Conservation (phyloP, 352 stramenopile species). For the Globisporangium camurandrum region DNA sequence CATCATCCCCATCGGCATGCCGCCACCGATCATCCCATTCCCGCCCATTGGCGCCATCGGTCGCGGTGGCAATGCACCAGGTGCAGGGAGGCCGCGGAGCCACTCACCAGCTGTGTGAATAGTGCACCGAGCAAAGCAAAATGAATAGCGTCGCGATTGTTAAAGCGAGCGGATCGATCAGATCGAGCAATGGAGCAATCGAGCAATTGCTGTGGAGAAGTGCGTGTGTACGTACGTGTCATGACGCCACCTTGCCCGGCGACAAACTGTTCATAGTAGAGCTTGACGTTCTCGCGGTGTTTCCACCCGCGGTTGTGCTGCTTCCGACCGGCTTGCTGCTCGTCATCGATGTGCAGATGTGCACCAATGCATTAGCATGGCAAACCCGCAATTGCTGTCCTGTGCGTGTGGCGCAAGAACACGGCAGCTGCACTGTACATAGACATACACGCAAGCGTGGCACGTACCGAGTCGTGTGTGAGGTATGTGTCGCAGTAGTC, state of each 20-base stretch:
- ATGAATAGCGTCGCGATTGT: too few species aligned
- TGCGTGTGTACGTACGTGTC: conserved; percentile 38
- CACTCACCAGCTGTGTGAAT: conserved; percentile 53
- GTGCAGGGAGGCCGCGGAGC: conserved; percentile 34
- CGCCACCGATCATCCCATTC: conserved; percentile 15
- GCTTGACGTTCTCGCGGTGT: conserved; percentile 92
- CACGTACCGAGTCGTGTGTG: conserved; percentile 87
- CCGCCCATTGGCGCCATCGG: too few species aligned
- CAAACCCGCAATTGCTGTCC: too few species aligned
- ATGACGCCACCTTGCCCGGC: conserved; percentile 70
- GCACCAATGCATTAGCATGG: too few species aligned
- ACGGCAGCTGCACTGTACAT: not conserved
- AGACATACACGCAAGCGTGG: not conserved
- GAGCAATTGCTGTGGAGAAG: not conserved
- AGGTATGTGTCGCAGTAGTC: conserved; percentile 94
- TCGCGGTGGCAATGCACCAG: conserved; percentile 42
- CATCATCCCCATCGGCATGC: conserved; percentile 14
- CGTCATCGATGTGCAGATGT: too few species aligned
- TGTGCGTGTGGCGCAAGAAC: conserved; percentile 5
- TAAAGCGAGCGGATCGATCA: too few species aligned
- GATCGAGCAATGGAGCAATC: not conserved
- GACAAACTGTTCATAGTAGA: conserved; percentile 89
- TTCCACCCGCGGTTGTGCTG: conserved; percentile 94
- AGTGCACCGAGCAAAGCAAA: too few species aligned
- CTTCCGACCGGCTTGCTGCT: conserved; percentile 85